These are phyloP conservation scores for Trichopus zeylanicus DNA, from an alignment of 116 monocot species.

Conservation along the genomic window DNA sequence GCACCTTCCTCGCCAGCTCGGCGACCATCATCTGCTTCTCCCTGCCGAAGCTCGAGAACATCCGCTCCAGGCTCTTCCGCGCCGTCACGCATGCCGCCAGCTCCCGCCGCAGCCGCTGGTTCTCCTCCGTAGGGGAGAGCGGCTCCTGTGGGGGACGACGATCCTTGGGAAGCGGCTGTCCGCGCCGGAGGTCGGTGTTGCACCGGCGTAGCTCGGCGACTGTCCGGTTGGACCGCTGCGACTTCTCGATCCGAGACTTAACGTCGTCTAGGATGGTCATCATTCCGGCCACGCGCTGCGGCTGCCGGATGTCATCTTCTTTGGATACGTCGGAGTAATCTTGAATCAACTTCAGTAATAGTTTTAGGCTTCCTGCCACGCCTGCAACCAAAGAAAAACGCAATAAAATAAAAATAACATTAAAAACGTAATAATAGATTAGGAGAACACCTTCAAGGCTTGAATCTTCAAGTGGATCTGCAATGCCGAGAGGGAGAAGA, in stretches of 20 bases:
- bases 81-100: constrained; percentile 35
- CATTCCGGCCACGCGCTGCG: constrained; percentile 25
- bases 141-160: too few relatives aligned
- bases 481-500: too few relatives aligned
- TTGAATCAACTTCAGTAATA: constrained; percentile 30
- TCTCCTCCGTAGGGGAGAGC: constrained; percentile 37
- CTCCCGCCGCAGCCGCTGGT: constrained; percentile 32
- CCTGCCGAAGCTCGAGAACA: constrained; percentile 41
- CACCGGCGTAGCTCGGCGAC: constrained; percentile 43
- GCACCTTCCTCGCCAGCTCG: constrained; percentile 39
- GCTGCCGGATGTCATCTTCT: constrained; percentile 8
- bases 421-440: too few relatives aligned
- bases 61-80: constrained; percentile 44
- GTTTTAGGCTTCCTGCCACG: constrained; percentile 24
- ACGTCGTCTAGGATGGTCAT: constrained; percentile 38
- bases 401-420: too few relatives aligned
- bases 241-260: constrained; percentile 23
- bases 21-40: constrained; percentile 48
- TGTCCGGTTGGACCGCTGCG: background rate
- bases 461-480: too few relatives aligned
- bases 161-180: background rate
- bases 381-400: too few relatives aligned
- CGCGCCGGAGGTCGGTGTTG: constrained; percentile 45
- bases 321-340: constrained; percentile 16
- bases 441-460: too few relatives aligned